Evolutionary conservation across 2,329 filamentous ascomycete genomes (phyloP).

Genomic region (Ophiocordyceps camponoti-rufipedis): DNA sequence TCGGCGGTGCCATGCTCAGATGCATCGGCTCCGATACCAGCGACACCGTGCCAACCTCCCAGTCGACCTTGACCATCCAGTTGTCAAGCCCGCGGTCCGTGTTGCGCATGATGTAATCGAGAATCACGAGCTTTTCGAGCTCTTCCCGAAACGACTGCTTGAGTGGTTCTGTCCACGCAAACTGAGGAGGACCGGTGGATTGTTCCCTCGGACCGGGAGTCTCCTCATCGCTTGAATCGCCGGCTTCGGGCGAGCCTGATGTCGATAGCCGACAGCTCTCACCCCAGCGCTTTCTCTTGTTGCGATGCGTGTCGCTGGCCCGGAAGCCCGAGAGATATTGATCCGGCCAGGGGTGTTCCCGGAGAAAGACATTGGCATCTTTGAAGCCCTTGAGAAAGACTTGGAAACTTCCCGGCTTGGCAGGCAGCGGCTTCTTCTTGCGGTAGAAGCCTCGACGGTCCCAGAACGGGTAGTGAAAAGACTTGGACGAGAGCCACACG

Average conservation of each 20-base stretch:
- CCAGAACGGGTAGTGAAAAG: slow-evolving; percentile 98
- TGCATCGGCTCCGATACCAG: slow-evolving; percentile 67
- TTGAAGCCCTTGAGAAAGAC: slow-evolving; percentile 95
- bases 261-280: slow-evolving; percentile 58
- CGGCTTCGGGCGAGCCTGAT: slow-evolving; percentile 33
- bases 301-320: slow-evolving; percentile 45
- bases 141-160: slow-evolving; percentile 91
- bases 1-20: slow-evolving; percentile 39
- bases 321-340: slow-evolving; percentile 58
- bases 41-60: slow-evolving; percentile 62
- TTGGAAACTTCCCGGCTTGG: slow-evolving; percentile 91
- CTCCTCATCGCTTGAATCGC: slow-evolving; percentile 46
- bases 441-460: slow-evolving; percentile 75
- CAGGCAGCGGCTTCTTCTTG: slow-evolving; percentile 69
- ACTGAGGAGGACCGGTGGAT: slow-evolving; percentile 34
- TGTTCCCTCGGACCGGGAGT: slow-evolving; percentile 25
- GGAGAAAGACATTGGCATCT: slow-evolving; percentile 86
- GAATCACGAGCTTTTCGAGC: slow-evolving; percentile 86
- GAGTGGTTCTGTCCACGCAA: slow-evolving; percentile 72
- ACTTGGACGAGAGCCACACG: slow-evolving; percentile 84
- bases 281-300: slow-evolving; percentile 57
- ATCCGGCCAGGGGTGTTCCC: slow-evolving; percentile 94
- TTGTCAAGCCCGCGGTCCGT: slow-evolving; percentile 94
- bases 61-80: slow-evolving; percentile 98
- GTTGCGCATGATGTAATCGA: slow-evolving; percentile 99